Percentiles rank a stretch among this genome's conserved stretches.
Evolutionary conservation across 1,139 yeast species (phyloP).

Genomic region (Kluyveromyces marxianus): DNA sequence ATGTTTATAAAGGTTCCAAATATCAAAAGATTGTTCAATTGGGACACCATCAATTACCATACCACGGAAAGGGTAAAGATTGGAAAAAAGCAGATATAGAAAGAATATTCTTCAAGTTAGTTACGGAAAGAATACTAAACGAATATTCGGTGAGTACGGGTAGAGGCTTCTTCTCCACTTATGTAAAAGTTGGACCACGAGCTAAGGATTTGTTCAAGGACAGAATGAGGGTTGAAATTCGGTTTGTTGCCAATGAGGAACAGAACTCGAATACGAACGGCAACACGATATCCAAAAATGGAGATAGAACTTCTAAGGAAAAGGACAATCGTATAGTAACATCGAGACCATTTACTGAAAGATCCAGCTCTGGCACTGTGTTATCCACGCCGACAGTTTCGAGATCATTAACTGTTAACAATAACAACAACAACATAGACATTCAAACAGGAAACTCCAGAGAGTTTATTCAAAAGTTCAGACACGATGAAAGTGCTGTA

Average conservation of each 20-base stretch:
- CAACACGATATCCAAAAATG: no score
- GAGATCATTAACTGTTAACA: conserved; percentile 2
- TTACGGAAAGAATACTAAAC: conserved; percentile 57
- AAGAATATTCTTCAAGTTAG: conserved; percentile 69
- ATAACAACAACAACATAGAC: conserved; percentile 1
- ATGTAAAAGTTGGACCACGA: conserved; percentile 52
- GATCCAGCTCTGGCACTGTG: background rate
- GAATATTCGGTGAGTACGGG: conserved; percentile 68
- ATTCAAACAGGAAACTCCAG: conserved; percentile 18
- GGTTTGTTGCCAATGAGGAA: conserved; percentile 29
- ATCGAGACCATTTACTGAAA: background rate
- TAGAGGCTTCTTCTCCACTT: conserved; percentile 77
- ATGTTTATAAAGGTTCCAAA: conserved; percentile 71
- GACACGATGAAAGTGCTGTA: conserved; percentile 12
- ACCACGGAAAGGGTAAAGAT: conserved; percentile 64
- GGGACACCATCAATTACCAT: conserved; percentile 53
- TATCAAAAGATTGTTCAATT: conserved; percentile 50
- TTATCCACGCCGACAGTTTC: background rate
- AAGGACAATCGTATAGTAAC: conserved; percentile 12
- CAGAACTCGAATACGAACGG: conserved; percentile 1
- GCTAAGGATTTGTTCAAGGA: conserved; percentile 43
- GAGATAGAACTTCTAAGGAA: conserved; percentile 4
- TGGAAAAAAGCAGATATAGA: conserved; percentile 65
- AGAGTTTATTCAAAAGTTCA: conserved; percentile 23
- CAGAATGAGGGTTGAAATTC: conserved; percentile 40